Evolutionary conservation across 768 basidiomycete genomes (phyloP).

Genomic region (Lyophyllum shimeji): DNA sequence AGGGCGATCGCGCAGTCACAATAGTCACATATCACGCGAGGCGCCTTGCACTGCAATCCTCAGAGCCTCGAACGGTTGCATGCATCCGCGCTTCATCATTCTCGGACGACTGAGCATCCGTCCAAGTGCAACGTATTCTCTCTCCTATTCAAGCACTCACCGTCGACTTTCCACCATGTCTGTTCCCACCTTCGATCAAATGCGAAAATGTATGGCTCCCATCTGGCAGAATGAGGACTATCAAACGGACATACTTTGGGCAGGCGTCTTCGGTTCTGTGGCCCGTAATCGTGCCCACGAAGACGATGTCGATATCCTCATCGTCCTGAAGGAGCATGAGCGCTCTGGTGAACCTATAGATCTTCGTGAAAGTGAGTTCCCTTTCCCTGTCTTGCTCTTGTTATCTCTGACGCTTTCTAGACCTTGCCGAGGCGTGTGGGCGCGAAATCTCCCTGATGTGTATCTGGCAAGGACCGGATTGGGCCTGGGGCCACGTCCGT

Average conservation of each 20-base stretch:
- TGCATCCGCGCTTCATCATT: background rate
- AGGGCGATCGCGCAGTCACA: too few relatives aligned
- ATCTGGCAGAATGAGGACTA: background rate
- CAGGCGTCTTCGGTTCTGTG: background rate
- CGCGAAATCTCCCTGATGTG: background rate
- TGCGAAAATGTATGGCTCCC: background rate
- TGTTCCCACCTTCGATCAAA: background rate
- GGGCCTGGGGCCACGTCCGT: background rate
- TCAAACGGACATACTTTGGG: background rate
- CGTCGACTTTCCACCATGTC: background rate
- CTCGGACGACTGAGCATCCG: background rate
- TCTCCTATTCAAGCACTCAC: background rate
- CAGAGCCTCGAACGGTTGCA: background rate
- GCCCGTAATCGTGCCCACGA: background rate
- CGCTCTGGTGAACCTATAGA: background rate
- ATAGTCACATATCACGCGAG: too few relatives aligned
- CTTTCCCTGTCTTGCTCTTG: background rate
- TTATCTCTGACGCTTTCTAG: background rate
- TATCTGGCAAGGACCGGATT: background rate
- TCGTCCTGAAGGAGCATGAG: background rate
- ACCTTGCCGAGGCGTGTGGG: background rate
- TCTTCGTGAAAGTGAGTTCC: background rate
- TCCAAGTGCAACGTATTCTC: background rate
- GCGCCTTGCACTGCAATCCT: too few relatives aligned
- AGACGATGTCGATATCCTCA: background rate